Conservation (phyloP, 768 basidiomycete genomes). For the Tylopilus rubrobrunneus region DNA sequence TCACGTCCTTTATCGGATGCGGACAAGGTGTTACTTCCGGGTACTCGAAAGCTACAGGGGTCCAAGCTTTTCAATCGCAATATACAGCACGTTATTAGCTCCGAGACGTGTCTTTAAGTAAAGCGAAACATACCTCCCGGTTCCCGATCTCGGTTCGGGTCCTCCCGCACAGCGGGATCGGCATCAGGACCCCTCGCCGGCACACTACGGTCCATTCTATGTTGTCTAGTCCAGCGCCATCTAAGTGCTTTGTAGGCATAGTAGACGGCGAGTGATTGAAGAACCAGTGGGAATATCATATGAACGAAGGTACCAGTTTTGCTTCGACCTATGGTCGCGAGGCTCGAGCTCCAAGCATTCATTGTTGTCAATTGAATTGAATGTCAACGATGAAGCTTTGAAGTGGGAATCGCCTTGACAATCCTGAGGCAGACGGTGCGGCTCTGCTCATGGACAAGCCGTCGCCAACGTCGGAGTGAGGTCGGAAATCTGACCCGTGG, state of each 20-base stretch:
- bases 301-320: background rate
- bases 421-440: too few species aligned
- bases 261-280: conserved; percentile 17
- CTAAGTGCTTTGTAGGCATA: conserved; percentile 9
- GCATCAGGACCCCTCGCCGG: background rate
- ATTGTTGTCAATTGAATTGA: background rate
- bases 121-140: conserved; percentile 23
- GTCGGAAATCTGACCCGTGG: too few species aligned
- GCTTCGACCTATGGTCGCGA: background rate
- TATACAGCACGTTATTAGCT: background rate
- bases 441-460: too few species aligned
- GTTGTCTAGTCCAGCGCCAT: conserved; percentile 4
- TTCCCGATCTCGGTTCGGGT: conserved; percentile 21
- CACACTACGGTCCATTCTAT: background rate
- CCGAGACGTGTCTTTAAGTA: background rate
- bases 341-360: conserved; percentile 8
- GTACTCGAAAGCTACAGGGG: conserved; percentile 47
- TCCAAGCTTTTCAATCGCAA: conserved; percentile 43
- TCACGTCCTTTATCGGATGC: conserved; percentile 39
- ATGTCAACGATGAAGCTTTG: too few species aligned
- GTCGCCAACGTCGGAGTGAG: too few species aligned
- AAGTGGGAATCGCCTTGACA: too few species aligned
- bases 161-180: background rate
- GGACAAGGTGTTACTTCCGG: conserved; percentile 46
- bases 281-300: conserved; percentile 9